Evolutionary conservation across 257 asterid genomes (phyloP), one percentile per base, ranked within the genome.

Genomic region (Oldenlandia corymbosa): DNA sequence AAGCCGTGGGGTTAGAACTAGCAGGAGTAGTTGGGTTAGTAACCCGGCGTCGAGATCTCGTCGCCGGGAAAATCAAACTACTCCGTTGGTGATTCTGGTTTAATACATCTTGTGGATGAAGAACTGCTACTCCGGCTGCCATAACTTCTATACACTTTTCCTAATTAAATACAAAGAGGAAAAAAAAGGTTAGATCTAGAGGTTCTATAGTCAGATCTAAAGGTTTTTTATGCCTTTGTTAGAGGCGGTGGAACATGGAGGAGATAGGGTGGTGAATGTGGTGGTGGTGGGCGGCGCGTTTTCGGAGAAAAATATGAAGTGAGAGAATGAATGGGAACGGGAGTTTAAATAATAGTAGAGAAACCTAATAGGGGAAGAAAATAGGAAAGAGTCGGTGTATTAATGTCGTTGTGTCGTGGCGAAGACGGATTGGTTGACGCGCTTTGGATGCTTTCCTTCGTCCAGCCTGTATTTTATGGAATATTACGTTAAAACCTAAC

Each of bases 41-140:
- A 27, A 2, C 1, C 18, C 28, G 45, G 4, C 58, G 66, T 46
- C 58, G 49, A 32, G 75, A 60, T 43, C 58, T 76, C 71, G 43
- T 12, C 64, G 65, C 28, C 20, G 69, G 34, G 28, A 51, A 24
- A 27, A 50, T 30, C 7, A 53, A 51, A 28, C 17, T n/a, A 2
- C 16, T 8, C 26, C 56, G 60, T 8, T 41, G 30, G n/a, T 18
- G 10, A 0, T 61, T 65, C 13, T 64, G 45, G 12, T 65, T 69
- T 23, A 73, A 63, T 24, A 71, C 46, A 21, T 73, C 70, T 12
- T 62, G 76, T 10, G 82, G 74, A 3, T 60, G 76, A 51, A 77
- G 74, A 70, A 77, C 72, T 21, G 60, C 79, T 9, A 77, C 76
- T 5, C 62, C 74, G n/a, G n/a, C n/a, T 41, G 74, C 79, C 82